Evolutionary conservation across 805 yeast species (phyloP).

Genomic region (Pichia kluyveri): DNA sequence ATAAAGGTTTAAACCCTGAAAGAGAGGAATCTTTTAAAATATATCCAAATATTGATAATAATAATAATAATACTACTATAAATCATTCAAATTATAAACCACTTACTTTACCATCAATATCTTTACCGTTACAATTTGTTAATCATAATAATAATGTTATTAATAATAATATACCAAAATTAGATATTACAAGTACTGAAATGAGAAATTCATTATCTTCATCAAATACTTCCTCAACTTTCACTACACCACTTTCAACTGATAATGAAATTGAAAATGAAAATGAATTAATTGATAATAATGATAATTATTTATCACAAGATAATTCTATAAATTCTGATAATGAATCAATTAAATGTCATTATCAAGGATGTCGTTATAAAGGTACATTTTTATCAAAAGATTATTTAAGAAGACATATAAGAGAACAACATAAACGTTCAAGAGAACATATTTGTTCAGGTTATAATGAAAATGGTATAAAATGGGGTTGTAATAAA

Average conservation of each 20-base stretch:
- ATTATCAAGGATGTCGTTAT: slow-evolving; percentile 19
- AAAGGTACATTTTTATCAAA: slow-evolving; percentile 23
- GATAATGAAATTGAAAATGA: not conserved
- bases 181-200: too few species aligned
- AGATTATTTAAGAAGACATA: slow-evolving; percentile 24
- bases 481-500: slow-evolving; percentile 25
- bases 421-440: slow-evolving; percentile 23
- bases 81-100: not conserved
- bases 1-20: slow-evolving; percentile 6
- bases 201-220: too few species aligned
- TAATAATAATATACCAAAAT: too few species aligned
- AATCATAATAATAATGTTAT: too few species aligned
- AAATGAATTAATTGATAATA: not conserved
- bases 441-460: slow-evolving; percentile 19
- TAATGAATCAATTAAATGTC: slow-evolving; percentile 12
- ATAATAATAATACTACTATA: not conserved
- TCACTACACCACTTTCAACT: not conserved
- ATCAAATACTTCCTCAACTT: too few species aligned
- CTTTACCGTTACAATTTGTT: not conserved
- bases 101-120: not conserved
- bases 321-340: not conserved
- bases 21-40: slow-evolving; percentile 5
- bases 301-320: not conserved
- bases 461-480: slow-evolving; percentile 16
- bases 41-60: not conserved